Percentiles rank a stretch among this genome's conserved stretches.
Conservation (phyloP, 345 rosid genomes). For the Gossypium thurberi region DNA sequence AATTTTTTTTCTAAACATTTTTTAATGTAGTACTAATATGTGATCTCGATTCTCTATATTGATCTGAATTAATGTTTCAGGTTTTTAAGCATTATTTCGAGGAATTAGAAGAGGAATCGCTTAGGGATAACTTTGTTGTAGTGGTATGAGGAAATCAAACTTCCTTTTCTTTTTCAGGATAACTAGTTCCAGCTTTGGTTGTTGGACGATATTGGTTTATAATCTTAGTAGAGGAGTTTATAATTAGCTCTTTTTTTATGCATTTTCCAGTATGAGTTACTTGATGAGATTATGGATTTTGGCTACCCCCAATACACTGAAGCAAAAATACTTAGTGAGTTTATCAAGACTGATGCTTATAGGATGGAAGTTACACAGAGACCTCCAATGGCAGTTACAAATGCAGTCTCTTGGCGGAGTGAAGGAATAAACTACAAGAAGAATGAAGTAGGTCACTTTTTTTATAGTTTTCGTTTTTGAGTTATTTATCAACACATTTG, state of each 20-base stretch:
- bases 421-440: constrained; percentile 89
- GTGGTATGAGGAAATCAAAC: constrained; percentile 59
- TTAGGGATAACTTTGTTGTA: constrained; percentile 95
- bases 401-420: constrained; percentile 97
- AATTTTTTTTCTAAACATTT: background rate
- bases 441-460: constrained; percentile 59
- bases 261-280: constrained; percentile 77
- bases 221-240: background rate
- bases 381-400: constrained; percentile 99
- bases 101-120: constrained; percentile 92
- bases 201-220: background rate
- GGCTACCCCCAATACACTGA: constrained; percentile 95
- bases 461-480: background rate
- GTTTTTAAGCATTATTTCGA: constrained; percentile 99
- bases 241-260: constrained; percentile 12
- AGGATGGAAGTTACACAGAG: constrained; percentile 92
- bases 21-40: background rate
- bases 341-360: constrained; percentile 96
- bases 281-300: constrained; percentile 99
- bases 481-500: constrained; percentile 12
- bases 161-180: background rate
- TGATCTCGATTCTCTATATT: background rate
- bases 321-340: constrained; percentile 87
- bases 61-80: constrained; percentile 23
- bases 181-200: background rate